Base-by-base conservation (phyloP, 1,139 yeast genomes). In the Geotrichum fermentans region DNA sequence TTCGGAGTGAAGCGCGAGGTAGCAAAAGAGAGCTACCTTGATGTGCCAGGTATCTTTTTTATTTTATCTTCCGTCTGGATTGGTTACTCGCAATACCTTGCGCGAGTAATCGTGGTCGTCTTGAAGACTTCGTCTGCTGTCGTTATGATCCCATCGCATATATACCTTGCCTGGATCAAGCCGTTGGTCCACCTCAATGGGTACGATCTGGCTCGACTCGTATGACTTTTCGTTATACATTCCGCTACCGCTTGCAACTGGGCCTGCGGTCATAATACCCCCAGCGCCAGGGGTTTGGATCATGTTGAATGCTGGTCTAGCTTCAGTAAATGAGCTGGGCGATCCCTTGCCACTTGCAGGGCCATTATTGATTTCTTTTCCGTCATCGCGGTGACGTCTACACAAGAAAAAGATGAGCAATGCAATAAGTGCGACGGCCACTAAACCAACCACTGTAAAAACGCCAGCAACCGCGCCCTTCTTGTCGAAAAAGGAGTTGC, bases 91-190 rank as follows among this genome's bases (percentile, higher is more conserved):
- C 52, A 86, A 69, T 13, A 81, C 83, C 55, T 80, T 75, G 52
- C 95, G 71, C 6, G 87, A 79, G 64, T 85, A 85, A 63, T 85
- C 94, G 52, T 74, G 71, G 54, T 84, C 83, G 63, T 86, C 95
- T 34, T 80, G 83, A 49, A 86, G 68, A n/a, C 86, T 77, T 54
- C 78, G 73, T 51, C 75, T 71, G 17, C 88, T 80, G 50, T 74
- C 76, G 59, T 77, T 78, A 51, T 73, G 74, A 58, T 70, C 80
- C 69, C 70, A 69, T 33, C 66, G 60, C 67, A 75, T 67, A 62
- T 80, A 80, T 74, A 83, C 73, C 42, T 80, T 78, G 32, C 73
- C 71, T 2, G 90, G 88, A 56, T 84, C 90, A 51, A 83, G 65
- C 40, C 89, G 71, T 55, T 80, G 80, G 62, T 85, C 94, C 45